These are phyloP conservation scores for Sarocladium kiliense DNA, from an alignment of 2,329 filamentous ascomycete genomes.

Conservation along the genomic window DNA sequence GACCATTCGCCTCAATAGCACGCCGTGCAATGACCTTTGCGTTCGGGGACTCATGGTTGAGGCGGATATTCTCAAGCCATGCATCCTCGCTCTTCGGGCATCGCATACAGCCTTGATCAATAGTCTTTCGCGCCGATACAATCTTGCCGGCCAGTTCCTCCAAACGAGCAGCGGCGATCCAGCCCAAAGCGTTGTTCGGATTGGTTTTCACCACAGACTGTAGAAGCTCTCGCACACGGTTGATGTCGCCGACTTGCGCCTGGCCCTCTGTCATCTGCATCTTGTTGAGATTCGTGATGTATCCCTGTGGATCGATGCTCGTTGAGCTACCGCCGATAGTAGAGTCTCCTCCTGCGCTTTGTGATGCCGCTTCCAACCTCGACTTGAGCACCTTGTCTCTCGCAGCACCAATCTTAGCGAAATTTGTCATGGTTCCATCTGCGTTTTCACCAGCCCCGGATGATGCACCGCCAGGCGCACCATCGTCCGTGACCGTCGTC, in stretches of 20 bases:
- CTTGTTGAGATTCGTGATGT: conserved; percentile 85
- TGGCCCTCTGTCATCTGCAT: conserved; percentile 75
- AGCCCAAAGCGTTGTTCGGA: conserved; percentile 87
- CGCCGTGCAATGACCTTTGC: conserved; percentile 93
- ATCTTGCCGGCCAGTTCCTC: conserved; percentile 92
- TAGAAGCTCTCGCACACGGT: conserved; percentile 84
- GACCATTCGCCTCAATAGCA: conserved; percentile 86
- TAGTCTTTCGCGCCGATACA: conserved; percentile 81
- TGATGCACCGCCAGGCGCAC: conserved; percentile 31
- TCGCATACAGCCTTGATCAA: conserved; percentile 80
- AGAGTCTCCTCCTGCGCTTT: conserved; percentile 59
- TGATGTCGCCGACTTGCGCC: conserved; percentile 87
- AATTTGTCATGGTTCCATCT: conserved; percentile 95
- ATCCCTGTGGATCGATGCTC: conserved; percentile 91
- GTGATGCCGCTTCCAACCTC: conserved; percentile 83
- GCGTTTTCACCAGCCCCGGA: conserved; percentile 34
- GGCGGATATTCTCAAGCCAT: conserved; percentile 91
- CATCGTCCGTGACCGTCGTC: conserved; percentile 83
- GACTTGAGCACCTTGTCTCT: conserved; percentile 94
- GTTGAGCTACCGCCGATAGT: conserved; percentile 70
- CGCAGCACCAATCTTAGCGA: conserved; percentile 93
- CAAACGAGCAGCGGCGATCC: conserved; percentile 88
- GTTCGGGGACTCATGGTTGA: conserved; percentile 81
- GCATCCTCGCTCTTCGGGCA: conserved; percentile 93
- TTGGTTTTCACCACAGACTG: conserved; percentile 98